Evolutionary conservation across 495 filamentous ascomycete species (phyloP).

Genomic region (Xylaria nigripes): DNA sequence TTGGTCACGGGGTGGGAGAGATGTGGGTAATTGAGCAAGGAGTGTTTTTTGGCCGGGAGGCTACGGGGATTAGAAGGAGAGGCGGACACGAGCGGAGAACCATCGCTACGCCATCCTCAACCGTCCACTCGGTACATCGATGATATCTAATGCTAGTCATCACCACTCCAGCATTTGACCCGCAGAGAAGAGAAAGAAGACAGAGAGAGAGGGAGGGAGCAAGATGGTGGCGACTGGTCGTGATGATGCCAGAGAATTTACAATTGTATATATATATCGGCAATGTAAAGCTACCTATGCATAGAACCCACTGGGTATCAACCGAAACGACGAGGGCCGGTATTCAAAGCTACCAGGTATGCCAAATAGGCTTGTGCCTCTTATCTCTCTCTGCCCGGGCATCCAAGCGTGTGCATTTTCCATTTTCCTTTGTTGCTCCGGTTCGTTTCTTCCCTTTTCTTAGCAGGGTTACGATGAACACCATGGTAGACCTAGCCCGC

Average conservation of each 20-base stretch:
- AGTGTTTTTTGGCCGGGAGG: neutral
- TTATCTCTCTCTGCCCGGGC: neutral
- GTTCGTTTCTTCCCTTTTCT: neutral
- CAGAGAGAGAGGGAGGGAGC: neutral
- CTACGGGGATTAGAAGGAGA: neutral
- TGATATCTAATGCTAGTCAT: neutral
- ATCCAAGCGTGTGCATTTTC: neutral
- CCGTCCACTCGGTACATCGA: neutral
- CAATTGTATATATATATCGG: slow-evolving; percentile 16
- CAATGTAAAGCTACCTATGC: slow-evolving; percentile 21
- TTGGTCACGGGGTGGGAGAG: neutral
- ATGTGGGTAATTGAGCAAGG: neutral
- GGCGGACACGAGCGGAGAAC: neutral
- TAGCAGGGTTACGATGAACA: neutral
- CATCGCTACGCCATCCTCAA: neutral
- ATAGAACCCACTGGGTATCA: slow-evolving; percentile 11
- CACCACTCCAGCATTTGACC: neutral
- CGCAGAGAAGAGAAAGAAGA: neutral
- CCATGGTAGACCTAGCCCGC: neutral
- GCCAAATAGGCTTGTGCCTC: neutral
- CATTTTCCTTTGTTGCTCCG: neutral
- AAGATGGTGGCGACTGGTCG: neutral
- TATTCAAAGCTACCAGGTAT: slow-evolving; percentile 12
- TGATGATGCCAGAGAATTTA: neutral
- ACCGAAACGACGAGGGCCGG: slow-evolving; percentile 1